A percentile compares a stretch with the other conserved stretches of the same genome.
Conservation (phyloP, 208 protist species). For the Angomonas desouzai region DNA sequence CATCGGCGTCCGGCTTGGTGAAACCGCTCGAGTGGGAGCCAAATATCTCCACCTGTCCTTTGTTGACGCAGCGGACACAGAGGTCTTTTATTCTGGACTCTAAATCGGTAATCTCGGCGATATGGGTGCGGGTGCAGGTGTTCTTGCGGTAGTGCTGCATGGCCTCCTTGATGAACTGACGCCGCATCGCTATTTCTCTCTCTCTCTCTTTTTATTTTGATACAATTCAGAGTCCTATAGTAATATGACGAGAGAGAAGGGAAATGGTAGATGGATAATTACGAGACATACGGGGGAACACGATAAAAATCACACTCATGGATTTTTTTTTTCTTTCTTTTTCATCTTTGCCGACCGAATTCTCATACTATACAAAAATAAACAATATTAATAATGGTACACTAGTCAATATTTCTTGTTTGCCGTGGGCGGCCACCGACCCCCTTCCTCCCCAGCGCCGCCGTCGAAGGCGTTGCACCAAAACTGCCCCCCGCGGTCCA, state of each 20-base stretch:
- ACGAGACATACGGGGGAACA: not conserved
- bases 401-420: not conserved
- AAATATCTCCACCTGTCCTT: conserved; percentile 75
- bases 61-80: conserved; percentile 75
- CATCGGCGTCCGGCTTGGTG: conserved; percentile 69
- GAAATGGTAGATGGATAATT: not conserved
- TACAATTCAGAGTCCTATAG: no score
- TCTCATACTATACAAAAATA: conserved; percentile 14
- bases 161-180: conserved; percentile 64
- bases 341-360: no score
- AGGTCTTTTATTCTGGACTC: conserved; percentile 60
- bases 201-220: not conserved
- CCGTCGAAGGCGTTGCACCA: conserved; percentile 26
- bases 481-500: conserved; percentile 56
- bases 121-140: conserved; percentile 25
- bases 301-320: no score
- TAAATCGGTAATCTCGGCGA: conserved; percentile 49
- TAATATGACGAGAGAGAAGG: no score
- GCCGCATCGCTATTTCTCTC: conserved; percentile 15
- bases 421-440: conserved; percentile 7
- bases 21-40: conserved; percentile 85
- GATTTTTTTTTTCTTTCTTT: no score
- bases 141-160: conserved; percentile 65
- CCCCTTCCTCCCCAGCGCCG: conserved; percentile 25
- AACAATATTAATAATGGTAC: not conserved